Percentiles rank a stretch among this genome's conserved stretches.
phyloP scores from a whole-genome alignment of 2,329 filamentous ascomycete genomes.

The Hypoxylon sp. region DNA sequence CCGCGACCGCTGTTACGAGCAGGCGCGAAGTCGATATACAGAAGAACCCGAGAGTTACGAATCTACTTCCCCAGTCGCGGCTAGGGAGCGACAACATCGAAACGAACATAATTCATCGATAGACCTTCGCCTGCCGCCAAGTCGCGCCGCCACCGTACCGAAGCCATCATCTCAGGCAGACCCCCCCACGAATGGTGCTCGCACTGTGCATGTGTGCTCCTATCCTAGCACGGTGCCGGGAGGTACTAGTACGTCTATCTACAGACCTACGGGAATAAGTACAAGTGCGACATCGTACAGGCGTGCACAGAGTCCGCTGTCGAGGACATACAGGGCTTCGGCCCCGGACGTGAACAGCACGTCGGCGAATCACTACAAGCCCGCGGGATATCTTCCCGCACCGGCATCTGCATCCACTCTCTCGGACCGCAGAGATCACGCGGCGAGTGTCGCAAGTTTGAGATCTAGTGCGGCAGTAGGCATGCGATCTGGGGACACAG shows the following conservation, averaged over 20 bases:
- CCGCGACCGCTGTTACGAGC: conserved; percentile 7
- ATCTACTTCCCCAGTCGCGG: neutral
- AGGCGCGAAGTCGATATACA: conserved; percentile 3
- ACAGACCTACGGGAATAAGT: conserved; percentile 5
- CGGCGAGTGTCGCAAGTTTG: neutral
- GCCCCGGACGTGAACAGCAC: conserved; percentile 30
- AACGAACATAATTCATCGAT: neutral
- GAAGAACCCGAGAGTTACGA: conserved; percentile 9
- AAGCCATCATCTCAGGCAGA: conserved; percentile 7
- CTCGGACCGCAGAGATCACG: conserved; percentile 1
- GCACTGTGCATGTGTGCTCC: neutral
- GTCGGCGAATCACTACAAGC: conserved; percentile 1
- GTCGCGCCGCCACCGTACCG: neutral
- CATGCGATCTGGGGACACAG: neutral
- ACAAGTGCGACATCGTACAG: conserved; percentile 8
- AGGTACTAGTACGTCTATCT: conserved; percentile 5
- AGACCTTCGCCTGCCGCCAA: neutral
- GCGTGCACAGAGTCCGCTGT: conserved; percentile 29
- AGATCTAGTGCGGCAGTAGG: neutral
- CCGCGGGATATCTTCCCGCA: conserved; percentile 14
- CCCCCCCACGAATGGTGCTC: neutral
- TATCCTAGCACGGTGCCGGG: conserved; percentile 2
- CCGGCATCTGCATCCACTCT: neutral
- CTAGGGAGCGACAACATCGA: neutral
- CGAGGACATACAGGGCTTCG: conserved; percentile 30